Conservation (phyloP, 495 filamentous ascomycete genomes). For the Podospora conica region DNA sequence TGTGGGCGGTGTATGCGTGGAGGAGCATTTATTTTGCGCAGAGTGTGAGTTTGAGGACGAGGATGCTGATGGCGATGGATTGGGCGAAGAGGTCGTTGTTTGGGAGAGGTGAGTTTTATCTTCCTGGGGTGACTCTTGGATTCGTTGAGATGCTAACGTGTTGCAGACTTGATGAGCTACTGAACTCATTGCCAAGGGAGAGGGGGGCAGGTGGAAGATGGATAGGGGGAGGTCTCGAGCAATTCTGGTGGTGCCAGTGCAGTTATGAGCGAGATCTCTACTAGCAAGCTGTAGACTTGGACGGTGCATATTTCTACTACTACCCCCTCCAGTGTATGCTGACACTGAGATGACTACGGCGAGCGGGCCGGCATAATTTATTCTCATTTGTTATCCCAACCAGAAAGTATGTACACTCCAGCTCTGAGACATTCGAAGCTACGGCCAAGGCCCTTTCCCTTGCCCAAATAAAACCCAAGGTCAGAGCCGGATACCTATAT, state of each 20-base stretch:
- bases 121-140: background rate
- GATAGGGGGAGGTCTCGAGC: background rate
- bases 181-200: slow-evolving; percentile 22
- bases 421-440: too few species aligned
- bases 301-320: background rate
- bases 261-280: background rate
- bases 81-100: slow-evolving; percentile 95
- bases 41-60: slow-evolving; percentile 88
- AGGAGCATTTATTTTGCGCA: slow-evolving; percentile 95
- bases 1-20: slow-evolving; percentile 96
- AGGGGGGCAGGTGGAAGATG: background rate
- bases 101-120: slow-evolving; percentile 73
- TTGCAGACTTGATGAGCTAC: slow-evolving; percentile 63
- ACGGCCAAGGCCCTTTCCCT: too few species aligned
- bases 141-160: slow-evolving; percentile 24
- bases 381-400: background rate
- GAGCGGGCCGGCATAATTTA: background rate
- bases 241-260: background rate
- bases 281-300: background rate
- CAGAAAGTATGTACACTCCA: background rate
- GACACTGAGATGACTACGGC: background rate
- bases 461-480: too few species aligned
- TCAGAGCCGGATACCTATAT: too few species aligned
- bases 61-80: slow-evolving; percentile 92
- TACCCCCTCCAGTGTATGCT: background rate